Evolutionary conservation across 306 rosid genomes (phyloP).

Genomic region (Begonia masoniana): DNA sequence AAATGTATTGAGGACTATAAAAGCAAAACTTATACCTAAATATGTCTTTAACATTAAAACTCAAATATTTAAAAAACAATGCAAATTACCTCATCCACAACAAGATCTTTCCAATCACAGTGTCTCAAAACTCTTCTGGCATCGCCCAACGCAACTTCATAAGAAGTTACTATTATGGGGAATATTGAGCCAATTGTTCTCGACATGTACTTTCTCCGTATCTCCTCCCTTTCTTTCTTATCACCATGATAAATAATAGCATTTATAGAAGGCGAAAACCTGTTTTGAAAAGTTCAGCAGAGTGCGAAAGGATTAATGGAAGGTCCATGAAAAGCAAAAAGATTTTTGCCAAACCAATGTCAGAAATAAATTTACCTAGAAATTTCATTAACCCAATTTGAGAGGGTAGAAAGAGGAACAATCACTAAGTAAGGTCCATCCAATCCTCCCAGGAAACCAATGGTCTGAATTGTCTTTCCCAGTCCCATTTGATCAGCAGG

Average conservation of each 20-base stretch:
- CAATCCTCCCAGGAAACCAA: slow-evolving; percentile 77
- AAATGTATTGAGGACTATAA: slow-evolving; percentile 7
- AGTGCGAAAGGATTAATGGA: no score
- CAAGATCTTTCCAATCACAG: slow-evolving; percentile 88
- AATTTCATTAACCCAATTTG: slow-evolving; percentile 82
- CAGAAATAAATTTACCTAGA: slow-evolving; percentile 41
- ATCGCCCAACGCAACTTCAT: slow-evolving; percentile 73
- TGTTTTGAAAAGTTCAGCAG: slow-evolving; percentile 6
- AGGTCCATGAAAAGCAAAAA: no score
- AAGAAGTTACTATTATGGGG: slow-evolving; percentile 85
- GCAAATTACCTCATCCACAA: slow-evolving; percentile 76
- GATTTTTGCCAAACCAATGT: no score
- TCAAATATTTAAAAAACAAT: background rate
- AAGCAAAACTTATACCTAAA: background rate
- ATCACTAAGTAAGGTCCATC: slow-evolving; percentile 85
- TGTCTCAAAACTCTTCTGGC: slow-evolving; percentile 35
- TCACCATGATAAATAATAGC: slow-evolving; percentile 66
- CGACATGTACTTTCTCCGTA: slow-evolving; percentile 75
- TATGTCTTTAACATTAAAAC: background rate
- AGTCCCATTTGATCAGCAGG: slow-evolving; percentile 99
- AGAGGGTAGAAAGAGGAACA: slow-evolving; percentile 91
- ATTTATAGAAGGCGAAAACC: slow-evolving; percentile 67
- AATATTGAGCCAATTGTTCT: slow-evolving; percentile 57
- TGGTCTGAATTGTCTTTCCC: slow-evolving; percentile 96
- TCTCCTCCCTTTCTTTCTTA: slow-evolving; percentile 58